Evolutionary conservation across 176 grass and related monocot genomes (phyloP).

Genomic region (Aegilops bicornis): DNA sequence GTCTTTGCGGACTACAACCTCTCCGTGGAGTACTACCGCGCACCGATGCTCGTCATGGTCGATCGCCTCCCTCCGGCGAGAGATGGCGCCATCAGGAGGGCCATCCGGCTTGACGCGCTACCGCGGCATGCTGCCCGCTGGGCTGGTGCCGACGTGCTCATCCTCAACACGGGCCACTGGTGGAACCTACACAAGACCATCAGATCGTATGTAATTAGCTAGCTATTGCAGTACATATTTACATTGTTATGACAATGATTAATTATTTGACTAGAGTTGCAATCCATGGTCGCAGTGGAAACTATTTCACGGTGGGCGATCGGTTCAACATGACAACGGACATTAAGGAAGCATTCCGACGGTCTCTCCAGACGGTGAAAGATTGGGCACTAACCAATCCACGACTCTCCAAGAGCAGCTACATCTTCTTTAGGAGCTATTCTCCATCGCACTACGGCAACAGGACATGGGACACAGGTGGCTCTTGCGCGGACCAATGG

Average conservation of each 20-base stretch:
- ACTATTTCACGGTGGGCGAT: conserved; percentile 39
- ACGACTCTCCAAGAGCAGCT: background rate
- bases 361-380: conserved; percentile 27
- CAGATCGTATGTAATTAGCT: conserved; percentile 1
- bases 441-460: conserved; percentile 48
- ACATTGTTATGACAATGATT: background rate
- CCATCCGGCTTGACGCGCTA: conserved; percentile 3
- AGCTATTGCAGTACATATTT: background rate
- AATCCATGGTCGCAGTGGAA: conserved; percentile 36
- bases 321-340: conserved; percentile 22
- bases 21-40: conserved; percentile 32
- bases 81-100: background rate
- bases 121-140: conserved; percentile 17
- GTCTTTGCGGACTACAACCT: conserved; percentile 20
- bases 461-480: conserved; percentile 22
- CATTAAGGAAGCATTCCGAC: conserved; percentile 36
- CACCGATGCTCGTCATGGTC: conserved; percentile 32
- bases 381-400: conserved; percentile 9
- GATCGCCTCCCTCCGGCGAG: background rate
- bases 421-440: conserved; percentile 44
- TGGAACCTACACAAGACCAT: conserved; percentile 35
- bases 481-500: conserved; percentile 4
- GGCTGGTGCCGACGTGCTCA: conserved; percentile 30
- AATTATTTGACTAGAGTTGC: background rate
- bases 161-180: conserved; percentile 46